Conservation (phyloP, 768 basidiomycete species). For the Udeniomyces megalosporus region DNA sequence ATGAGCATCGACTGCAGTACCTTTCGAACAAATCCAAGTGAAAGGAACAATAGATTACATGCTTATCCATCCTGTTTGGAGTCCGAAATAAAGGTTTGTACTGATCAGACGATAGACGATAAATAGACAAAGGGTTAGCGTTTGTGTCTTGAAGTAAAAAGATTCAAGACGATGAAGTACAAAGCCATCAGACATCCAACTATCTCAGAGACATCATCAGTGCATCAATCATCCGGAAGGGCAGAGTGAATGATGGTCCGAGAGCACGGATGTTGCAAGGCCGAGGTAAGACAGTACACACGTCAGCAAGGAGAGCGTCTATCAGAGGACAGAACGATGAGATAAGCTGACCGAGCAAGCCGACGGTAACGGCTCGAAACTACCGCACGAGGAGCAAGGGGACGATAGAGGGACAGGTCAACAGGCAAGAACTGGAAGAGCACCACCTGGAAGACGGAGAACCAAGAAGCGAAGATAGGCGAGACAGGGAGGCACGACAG, state of each 20-base stretch:
- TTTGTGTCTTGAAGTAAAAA: background rate
- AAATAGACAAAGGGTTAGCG: background rate
- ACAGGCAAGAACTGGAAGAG: no score
- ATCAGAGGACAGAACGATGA: background rate
- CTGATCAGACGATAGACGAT: background rate
- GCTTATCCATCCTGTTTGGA: conserved; percentile 71
- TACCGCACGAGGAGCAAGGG: background rate
- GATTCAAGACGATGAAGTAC: no score
- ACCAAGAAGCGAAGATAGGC: no score
- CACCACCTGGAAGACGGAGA: background rate
- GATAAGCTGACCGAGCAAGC: conserved; percentile 48
- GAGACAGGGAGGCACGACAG: no score
- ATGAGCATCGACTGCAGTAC: background rate
- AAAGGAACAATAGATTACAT: conserved; percentile 23
- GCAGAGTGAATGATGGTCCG: background rate
- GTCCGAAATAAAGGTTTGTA: conserved; percentile 31
- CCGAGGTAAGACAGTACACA: background rate
- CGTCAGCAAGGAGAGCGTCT: background rate
- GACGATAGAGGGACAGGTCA: no score
- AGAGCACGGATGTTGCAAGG: no score
- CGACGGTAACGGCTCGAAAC: conserved; percentile 49
- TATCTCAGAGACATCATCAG: background rate
- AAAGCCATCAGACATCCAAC: conserved; percentile 10
- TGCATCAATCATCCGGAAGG: background rate
- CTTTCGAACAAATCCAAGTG: conserved; percentile 52